These are phyloP conservation scores for Penicillium argentinense DNA, from an alignment of 495 filamentous ascomycete genomes.

Conservation along the genomic window DNA sequence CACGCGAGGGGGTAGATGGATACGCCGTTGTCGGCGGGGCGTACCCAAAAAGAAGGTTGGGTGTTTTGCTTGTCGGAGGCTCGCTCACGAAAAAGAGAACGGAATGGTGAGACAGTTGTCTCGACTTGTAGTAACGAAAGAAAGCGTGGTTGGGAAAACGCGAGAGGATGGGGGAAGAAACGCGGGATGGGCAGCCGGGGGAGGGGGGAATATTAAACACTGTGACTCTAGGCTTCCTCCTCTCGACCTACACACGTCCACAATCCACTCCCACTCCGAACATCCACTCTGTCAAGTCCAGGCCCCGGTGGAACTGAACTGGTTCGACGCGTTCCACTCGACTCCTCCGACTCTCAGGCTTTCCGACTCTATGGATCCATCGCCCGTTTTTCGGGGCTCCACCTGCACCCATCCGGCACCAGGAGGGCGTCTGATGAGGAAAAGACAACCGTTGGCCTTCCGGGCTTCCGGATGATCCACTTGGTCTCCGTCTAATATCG, in stretches of 20 bases:
- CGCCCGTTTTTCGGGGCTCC: slow-evolving; percentile 17
- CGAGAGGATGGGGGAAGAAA: slow-evolving; percentile 2
- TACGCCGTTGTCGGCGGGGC: slow-evolving; percentile 3
- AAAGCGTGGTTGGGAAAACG: not conserved
- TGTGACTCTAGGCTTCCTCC: not conserved
- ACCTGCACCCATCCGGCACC: slow-evolving; percentile 24
- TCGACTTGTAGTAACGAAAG: slow-evolving; percentile 4
- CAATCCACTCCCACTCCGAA: not conserved
- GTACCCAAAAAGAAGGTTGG: slow-evolving; percentile 6
- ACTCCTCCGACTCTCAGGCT: slow-evolving; percentile 5
- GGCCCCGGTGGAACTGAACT: not conserved
- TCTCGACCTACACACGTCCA: not conserved
- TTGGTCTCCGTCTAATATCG: not conserved
- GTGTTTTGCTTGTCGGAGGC: slow-evolving; percentile 4
- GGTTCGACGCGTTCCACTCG: not conserved
- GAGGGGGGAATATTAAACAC: not conserved
- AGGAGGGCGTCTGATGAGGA: slow-evolving; percentile 1
- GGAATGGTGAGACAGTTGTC: not conserved
- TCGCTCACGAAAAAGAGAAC: slow-evolving; percentile 6
- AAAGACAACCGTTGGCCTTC: slow-evolving; percentile 27
- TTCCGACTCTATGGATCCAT: slow-evolving; percentile 1
- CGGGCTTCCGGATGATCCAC: slow-evolving; percentile 15
- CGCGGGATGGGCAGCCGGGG: not conserved
- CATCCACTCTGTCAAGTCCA: slow-evolving; percentile 3
- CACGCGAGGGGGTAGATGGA: slow-evolving; percentile 9